Evolutionary conservation across 306 rosid genomes (phyloP).

Genomic region (Corylus heterophylla): DNA sequence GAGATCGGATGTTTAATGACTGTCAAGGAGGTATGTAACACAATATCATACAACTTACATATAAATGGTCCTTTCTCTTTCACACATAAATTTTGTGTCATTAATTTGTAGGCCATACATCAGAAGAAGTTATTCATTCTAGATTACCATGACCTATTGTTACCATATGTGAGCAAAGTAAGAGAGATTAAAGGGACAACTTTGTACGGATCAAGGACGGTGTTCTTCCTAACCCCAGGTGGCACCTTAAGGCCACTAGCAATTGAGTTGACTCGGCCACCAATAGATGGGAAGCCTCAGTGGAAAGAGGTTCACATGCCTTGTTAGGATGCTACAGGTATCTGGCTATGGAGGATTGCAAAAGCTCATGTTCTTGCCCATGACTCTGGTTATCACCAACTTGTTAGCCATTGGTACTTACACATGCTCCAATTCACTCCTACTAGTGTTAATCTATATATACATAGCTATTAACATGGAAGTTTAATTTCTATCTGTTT

Average conservation of each 20-base stretch:
- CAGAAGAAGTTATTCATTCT: slow-evolving; percentile 67
- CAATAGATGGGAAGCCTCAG: slow-evolving; percentile 58
- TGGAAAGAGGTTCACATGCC: no score
- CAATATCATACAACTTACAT: neutral
- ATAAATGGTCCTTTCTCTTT: neutral
- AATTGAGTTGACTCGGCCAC: slow-evolving; percentile 79
- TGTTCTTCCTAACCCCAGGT: slow-evolving; percentile 57
- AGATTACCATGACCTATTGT: slow-evolving; percentile 74
- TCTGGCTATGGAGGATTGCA: no score
- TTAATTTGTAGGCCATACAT: slow-evolving; percentile 45
- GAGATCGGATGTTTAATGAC: slow-evolving; percentile 54
- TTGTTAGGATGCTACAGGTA: no score
- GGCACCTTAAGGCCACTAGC: slow-evolving; percentile 63
- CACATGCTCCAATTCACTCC: no score
- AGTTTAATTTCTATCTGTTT: neutral
- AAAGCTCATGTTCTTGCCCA: no score
- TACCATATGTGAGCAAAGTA: slow-evolving; percentile 67
- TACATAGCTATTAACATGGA: no score
- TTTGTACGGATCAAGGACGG: slow-evolving; percentile 72
- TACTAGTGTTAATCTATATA: no score
- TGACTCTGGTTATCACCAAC: no score
- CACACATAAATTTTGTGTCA: neutral
- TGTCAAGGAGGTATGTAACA: slow-evolving; percentile 49
- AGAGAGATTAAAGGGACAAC: slow-evolving; percentile 63
- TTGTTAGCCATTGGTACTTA: no score